Evolutionary conservation across 202 grass and related monocot species (phyloP), one percentile per base, ranked within the genome.

Genomic region (Schoenoplectus triqueter): DNA sequence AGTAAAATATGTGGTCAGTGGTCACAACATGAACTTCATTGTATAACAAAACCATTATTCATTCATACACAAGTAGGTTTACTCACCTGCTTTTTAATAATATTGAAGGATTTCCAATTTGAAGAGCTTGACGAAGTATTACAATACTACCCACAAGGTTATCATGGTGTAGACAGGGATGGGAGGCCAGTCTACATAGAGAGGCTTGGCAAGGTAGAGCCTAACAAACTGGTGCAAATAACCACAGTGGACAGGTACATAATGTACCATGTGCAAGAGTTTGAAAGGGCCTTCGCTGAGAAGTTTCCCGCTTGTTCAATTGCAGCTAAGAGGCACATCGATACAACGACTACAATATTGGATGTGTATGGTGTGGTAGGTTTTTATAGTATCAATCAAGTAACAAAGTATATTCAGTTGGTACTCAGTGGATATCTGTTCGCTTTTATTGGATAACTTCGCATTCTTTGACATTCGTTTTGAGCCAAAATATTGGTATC

Each of bases 311-410:
- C 95, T 83, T 97, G 95, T 68, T 91, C 91, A 62, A 73, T 97
- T 92, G 78, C 92, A 63, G 88, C 88, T 82, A 93, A 97, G 94
- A 93, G 90, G 82, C 95, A 95, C 78, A 87, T 97, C 62, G 92
- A 91, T 66, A 94, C 92, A 54, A 92, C 91, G 45, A 95, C 95
- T 64, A 97, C 95, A 73, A 97, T 97, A 89, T 72, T 97, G 76
- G 95, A 97, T 90, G 95, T 97, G 66, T 88, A 97, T 62, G 95
- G 95, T n/a, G 95, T 97, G 92, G 95, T 97, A 93, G 13, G 89
- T 93, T 91, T 41, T 17, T 66, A 22, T 1, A 17, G 11, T 41
- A 39, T 39, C 15, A 77, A 20, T 59, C 4, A 59, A 59, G 14
- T 59, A 4, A 14, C 56, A 49, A 21, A 51, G 9, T 50, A 51